Conservation (phyloP, 495 filamentous ascomycete species). For the Neurospora discreta region DNA sequence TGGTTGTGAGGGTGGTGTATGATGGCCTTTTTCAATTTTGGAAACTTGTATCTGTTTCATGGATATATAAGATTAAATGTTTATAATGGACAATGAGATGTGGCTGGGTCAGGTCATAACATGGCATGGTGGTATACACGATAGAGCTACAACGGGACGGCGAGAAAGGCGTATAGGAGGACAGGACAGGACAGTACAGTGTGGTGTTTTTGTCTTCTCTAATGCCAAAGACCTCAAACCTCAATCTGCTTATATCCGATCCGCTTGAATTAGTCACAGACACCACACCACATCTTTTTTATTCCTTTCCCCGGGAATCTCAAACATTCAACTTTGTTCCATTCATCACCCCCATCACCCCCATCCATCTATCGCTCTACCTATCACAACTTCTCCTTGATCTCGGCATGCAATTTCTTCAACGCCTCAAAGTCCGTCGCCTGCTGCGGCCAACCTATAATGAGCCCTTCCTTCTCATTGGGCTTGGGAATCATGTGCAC, state of each 20-base stretch:
- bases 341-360: not conserved
- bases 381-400: slow-evolving; percentile 89
- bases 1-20: not conserved
- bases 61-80: not conserved
- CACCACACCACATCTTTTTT: not conserved
- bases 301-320: too few species aligned
- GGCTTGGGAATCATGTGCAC: slow-evolving; percentile 80
- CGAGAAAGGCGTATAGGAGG: not conserved
- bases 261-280: not conserved
- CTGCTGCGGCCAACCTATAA: slow-evolving; percentile 70
- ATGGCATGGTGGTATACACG: not conserved
- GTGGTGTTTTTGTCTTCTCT: not conserved
- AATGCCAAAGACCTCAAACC: not conserved
- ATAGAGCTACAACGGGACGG: not conserved
- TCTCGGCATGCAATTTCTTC: slow-evolving; percentile 65
- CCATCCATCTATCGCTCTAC: not conserved
- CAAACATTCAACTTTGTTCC: not conserved
- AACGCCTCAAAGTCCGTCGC: slow-evolving; percentile 70
- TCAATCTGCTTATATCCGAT: too few species aligned
- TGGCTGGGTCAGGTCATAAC: not conserved
- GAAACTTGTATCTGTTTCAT: not conserved
- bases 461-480: slow-evolving; percentile 69
- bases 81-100: not conserved
- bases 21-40: not conserved
- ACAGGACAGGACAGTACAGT: too few species aligned